Conservation (phyloP, 371 early-diverging fungal species). For the Dichotomocladium elegans region DNA sequence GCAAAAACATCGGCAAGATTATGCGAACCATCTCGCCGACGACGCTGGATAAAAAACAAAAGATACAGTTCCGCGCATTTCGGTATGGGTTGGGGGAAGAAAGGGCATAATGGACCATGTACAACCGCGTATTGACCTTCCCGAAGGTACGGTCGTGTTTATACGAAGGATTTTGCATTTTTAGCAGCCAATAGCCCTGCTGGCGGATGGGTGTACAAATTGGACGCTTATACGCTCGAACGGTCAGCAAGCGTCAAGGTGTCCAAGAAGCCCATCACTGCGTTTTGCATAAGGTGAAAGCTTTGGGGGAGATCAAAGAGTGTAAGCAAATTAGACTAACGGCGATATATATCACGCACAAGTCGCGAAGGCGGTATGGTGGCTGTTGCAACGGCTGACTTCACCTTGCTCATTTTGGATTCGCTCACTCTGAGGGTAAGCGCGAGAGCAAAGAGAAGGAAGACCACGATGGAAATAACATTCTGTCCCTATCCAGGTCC, state of each 20-base stretch:
- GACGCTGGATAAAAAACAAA: constrained; percentile 40
- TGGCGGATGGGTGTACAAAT: constrained; percentile 23
- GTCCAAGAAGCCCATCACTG: constrained; percentile 35
- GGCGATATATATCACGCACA: constrained; percentile 14
- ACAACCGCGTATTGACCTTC: background rate
- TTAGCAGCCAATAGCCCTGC: constrained; percentile 31
- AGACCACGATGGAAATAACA: too few relatives aligned
- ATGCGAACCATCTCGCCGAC: constrained; percentile 56
- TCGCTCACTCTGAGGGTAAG: constrained; percentile 47
- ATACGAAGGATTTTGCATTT: constrained; percentile 36
- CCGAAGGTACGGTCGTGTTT: constrained; percentile 53
- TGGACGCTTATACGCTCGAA: constrained; percentile 41
- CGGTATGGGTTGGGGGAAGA: constrained; percentile 21
- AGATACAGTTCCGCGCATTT: constrained; percentile 46
- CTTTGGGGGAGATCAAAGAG: background rate
- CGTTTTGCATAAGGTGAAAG: constrained; percentile 26
- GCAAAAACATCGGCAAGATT: constrained; percentile 47
- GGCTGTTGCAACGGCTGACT: constrained; percentile 57
- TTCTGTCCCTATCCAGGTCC: constrained; percentile 5
- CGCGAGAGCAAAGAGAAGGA: background rate
- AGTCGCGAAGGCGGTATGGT: constrained; percentile 57
- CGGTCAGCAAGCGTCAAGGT: constrained; percentile 15
- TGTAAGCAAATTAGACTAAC: background rate
- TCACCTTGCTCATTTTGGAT: constrained; percentile 50
- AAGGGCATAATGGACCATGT: background rate